Base-by-base conservation (phyloP, 306 rosid genomes). In the Psophocarpus tetragonolobus region DNA sequence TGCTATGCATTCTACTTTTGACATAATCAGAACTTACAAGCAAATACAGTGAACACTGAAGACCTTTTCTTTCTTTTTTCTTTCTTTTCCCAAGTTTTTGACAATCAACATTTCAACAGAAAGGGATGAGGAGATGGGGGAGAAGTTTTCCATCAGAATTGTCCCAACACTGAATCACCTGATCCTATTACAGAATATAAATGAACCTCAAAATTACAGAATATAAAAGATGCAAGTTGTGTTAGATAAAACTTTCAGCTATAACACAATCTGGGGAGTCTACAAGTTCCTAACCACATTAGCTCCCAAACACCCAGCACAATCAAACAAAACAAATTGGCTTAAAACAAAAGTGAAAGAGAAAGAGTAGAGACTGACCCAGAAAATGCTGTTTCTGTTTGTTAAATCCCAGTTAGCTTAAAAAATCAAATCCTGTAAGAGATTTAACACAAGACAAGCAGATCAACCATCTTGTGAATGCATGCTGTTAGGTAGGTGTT, bases 221-320 rank as follows among this genome's bases (percentile, higher is more conserved):
- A 73, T 17, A 64, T 15, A 18, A 23, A 57, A 62, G 8, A 61
- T 26, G 0, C 0, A 50, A 42, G 36, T 33, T 5, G 6, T 30
- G 14, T 48, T 56, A 33, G 80, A 64, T 36, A 26, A 76, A 77
- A 51, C 14, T 54, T 30, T 42, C 76, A 77, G 60, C 42, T 58
- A 63, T 35, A 24, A 61, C 47, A 35, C 6, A 29, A 76, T 66
- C 66, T 23, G 54, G 27, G 80, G 24, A 47, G 29, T 76, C 39
- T 35, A 35, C 4, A 80, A 13, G 72, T 29, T 39, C 20, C 45
- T n/a, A 13, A 20, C 42, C 48, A 62, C 47, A 12, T 14, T n/a
- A 23, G 15, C 20, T 75, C 4, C 15, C n/a, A 21, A 69, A 42
- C 57, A 48, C 53, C 10, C 65, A 74, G 21, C 18, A 51, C n/a